Conservation (phyloP, 129 eudicot genomes). For the Heracleum sosnowskyi region DNA sequence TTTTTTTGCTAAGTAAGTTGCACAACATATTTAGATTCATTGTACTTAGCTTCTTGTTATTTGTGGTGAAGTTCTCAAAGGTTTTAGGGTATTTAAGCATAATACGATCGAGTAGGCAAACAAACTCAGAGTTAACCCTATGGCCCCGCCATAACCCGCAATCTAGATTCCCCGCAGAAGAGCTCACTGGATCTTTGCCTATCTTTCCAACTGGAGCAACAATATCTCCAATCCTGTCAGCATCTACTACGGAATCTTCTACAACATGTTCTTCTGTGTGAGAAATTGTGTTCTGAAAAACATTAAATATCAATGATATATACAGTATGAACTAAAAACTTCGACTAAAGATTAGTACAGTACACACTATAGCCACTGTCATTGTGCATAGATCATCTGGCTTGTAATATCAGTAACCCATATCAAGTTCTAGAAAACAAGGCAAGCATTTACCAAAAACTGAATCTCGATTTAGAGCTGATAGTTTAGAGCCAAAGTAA, state of each 20-base stretch:
- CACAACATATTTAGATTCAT: not conserved
- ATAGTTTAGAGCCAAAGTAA: not conserved
- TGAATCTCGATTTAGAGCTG: not conserved
- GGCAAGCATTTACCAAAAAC: not conserved
- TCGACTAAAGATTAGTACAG: not conserved
- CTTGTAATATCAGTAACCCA: no score
- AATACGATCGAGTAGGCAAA: not conserved
- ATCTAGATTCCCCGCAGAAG: not conserved
- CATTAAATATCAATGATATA: not conserved
- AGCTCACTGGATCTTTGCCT: not conserved
- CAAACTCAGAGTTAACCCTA: not conserved
- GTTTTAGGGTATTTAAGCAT: not conserved
- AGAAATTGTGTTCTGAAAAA: not conserved
- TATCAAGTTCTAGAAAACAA: no score
- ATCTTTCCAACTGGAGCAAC: not conserved
- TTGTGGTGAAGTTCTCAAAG: not conserved
- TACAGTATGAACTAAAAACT: not conserved
- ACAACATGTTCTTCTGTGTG: not conserved
- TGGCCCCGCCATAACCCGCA: not conserved
- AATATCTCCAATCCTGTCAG: not conserved
- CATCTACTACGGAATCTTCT: not conserved
- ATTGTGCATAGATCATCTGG: no score
- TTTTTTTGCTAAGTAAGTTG: no score
- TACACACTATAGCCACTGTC: no score
- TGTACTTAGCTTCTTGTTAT: not conserved